These are phyloP conservation scores for Trypanosoma brucei DNA, from an alignment of 208 protist species.

Conservation along the genomic window DNA sequence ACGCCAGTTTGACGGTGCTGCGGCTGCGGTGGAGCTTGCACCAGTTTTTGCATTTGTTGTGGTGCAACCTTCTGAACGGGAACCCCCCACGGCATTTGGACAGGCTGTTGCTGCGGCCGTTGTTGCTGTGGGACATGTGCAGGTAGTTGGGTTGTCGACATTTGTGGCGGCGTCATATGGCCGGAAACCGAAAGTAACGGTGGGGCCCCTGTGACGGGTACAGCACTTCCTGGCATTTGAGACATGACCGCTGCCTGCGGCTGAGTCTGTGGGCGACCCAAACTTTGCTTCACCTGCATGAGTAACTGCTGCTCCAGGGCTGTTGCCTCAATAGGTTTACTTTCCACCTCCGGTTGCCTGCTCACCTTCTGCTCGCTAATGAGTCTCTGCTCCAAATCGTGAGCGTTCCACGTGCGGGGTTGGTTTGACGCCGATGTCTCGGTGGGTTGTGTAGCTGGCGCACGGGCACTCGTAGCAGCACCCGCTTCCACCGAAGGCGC, in stretches of 20 bases:
- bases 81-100: constrained; percentile 25
- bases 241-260: constrained; percentile 18
- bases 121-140: constrained; percentile 6
- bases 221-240: background rate
- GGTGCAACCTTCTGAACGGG: constrained; percentile 13
- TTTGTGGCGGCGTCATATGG: constrained; percentile 19
- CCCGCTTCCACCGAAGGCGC: background rate
- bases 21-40: constrained; percentile 13
- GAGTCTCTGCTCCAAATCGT: constrained; percentile 60
- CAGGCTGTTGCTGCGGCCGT: constrained; percentile 19
- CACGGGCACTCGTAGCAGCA: constrained; percentile 5
- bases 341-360: constrained; percentile 9
- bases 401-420: constrained; percentile 36
- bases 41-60: constrained; percentile 17
- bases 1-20: constrained; percentile 15
- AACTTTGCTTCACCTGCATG: constrained; percentile 32
- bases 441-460: constrained; percentile 12
- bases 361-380: constrained; percentile 23
- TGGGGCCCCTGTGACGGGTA: constrained; percentile 9
- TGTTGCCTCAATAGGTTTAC: constrained; percentile 38
- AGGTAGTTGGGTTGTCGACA: constrained; percentile 19
- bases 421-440: constrained; percentile 1
- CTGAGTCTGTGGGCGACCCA: constrained; percentile 13
- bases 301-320: constrained; percentile 56
- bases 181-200: constrained; percentile 7